Base-by-base conservation (phyloP, 371 early-diverging fungal genomes). In the Cokeromyces recurvatus region DNA sequence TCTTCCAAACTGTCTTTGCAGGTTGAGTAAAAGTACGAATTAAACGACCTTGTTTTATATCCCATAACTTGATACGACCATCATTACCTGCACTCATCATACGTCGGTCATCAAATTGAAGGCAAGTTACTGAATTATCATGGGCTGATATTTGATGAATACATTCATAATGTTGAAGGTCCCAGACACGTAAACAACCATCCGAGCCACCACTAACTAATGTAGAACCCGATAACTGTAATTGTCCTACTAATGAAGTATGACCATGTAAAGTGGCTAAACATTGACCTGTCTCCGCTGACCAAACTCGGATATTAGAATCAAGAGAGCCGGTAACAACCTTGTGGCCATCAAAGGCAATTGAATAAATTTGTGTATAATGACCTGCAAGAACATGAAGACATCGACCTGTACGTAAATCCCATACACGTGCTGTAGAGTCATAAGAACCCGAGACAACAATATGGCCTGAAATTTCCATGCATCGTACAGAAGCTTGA, bases 361-460 rank as follows among this genome's bases (percentile, higher is more conserved):
- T 78, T 9, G 82, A 73, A 47, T 85, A 85, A 6, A 85, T 79
- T 43, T 82, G 78, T 25, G 74, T 72, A 53, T 68, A 73, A 46
- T 85, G 86, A 1, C 89, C 90, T 38, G 82, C 79, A 7, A 94
- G 66, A 10, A 74, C 72, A 61, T 82, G 78, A 27, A 87, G 59
- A 35, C 82, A 79, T 22, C 75, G 64, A 0, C 92, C 91, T 1
- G 90, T 90, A 11, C 57, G 42, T 9, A 87, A 63, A 51, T 86
- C 80, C 98, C 98, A 98, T 7, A 91, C 79, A 8, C 92, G 79
- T 3, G 91, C 92, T 3, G 89, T 87, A 20, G 77, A 77, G 63
- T 96, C 98, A 59, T 96, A 98, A 2, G 89, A 89, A 21, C 95
- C 97, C 31, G 85, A 84, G 2, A 94, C 87, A 3, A 95, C 74